These are phyloP conservation scores for Lolium multiflorum DNA, from an alignment of 176 grass and related monocot genomes.

Conservation along the genomic window DNA sequence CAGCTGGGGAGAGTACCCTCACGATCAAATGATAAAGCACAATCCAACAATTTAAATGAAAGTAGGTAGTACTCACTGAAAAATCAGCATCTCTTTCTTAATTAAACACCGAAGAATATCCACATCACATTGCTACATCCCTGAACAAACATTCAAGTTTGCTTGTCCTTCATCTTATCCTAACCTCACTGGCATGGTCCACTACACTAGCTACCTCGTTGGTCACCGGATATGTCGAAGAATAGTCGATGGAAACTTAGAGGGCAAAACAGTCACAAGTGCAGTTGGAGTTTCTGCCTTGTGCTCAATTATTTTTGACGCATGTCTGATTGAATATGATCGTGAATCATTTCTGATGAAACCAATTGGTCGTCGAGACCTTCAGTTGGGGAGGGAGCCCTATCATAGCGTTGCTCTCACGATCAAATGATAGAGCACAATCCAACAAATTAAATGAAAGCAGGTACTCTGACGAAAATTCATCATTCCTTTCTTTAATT, in stretches of 20 bases:
- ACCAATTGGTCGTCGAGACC: neutral
- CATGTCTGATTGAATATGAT: neutral
- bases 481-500: neutral
- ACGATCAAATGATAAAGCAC: neutral
- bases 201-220: neutral
- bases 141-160: neutral
- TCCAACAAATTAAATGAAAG: neutral
- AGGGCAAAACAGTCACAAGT: too few species aligned
- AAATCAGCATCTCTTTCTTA: neutral
- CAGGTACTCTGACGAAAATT: neutral
- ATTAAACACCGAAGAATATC: neutral
- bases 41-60: neutral
- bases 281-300: neutral
- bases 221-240: neutral
- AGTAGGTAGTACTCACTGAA: neutral
- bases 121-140: neutral
- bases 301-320: neutral
- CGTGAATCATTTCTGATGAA: neutral
- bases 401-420: neutral
- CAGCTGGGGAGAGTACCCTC: neutral
- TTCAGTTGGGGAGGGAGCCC: neutral
- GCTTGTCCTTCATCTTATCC: neutral
- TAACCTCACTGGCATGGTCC: neutral
- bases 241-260: neutral
- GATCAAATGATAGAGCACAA: neutral